Conservation (phyloP, 805 yeast species). For the Babjeviella inositovora region DNA sequence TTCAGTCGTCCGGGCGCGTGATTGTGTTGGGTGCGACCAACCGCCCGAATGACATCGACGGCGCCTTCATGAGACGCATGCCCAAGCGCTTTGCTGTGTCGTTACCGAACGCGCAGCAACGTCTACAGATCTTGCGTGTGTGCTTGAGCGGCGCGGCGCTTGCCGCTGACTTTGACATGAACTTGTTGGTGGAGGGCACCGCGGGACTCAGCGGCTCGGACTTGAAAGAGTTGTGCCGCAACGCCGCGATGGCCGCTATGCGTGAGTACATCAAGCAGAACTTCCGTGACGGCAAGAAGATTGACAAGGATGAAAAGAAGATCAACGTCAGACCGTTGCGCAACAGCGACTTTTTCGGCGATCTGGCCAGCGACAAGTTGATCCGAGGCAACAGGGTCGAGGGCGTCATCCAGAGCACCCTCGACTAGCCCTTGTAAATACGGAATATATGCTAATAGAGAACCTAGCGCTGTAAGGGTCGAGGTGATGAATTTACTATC, state of each 20-base stretch:
- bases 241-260: slow-evolving; percentile 83
- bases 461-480: too few species aligned
- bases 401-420: too few species aligned
- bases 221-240: slow-evolving; percentile 78
- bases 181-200: slow-evolving; percentile 43
- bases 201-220: slow-evolving; percentile 84
- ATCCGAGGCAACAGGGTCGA: too few species aligned
- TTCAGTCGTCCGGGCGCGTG: slow-evolving; percentile 60
- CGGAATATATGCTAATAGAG: too few species aligned
- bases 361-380: too few species aligned
- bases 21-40: slow-evolving; percentile 92
- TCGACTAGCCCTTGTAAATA: too few species aligned
- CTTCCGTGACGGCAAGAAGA: slow-evolving; percentile 19
- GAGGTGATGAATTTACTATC: too few species aligned
- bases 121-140: slow-evolving; percentile 55
- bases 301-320: slow-evolving; percentile 3
- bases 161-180: slow-evolving; percentile 44
- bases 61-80: slow-evolving; percentile 83
- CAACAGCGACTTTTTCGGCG: slow-evolving; percentile 1
- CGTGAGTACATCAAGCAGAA: slow-evolving; percentile 66
- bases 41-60: slow-evolving; percentile 80
- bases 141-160: slow-evolving; percentile 49
- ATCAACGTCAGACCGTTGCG: slow-evolving; percentile 1
- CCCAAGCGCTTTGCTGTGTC: slow-evolving; percentile 78
- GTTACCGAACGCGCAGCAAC: slow-evolving; percentile 53